phyloP scores from a whole-genome alignment of 139 green algal genomes.

The Closterium sp. region DNA sequence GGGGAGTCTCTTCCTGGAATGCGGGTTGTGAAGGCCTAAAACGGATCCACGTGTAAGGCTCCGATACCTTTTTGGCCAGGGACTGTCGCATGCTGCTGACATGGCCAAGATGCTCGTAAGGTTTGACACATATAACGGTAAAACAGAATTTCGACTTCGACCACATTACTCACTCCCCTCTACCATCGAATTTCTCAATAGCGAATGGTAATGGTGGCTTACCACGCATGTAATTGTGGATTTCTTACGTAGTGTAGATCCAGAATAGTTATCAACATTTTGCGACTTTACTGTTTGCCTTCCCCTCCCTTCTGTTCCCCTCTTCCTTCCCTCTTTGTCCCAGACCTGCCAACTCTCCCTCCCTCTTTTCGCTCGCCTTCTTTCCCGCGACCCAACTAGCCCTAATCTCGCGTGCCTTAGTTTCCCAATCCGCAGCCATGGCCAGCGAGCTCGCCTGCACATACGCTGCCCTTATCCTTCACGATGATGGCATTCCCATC shows the following conservation, averaged over 20 bases:
- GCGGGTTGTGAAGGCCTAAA: background rate
- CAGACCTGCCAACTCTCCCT: background rate
- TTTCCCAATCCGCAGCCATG: constrained; percentile 56
- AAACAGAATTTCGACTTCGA: background rate
- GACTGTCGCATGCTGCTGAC: background rate
- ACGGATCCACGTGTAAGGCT: background rate
- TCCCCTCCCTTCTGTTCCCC: background rate
- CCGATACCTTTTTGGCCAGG: background rate
- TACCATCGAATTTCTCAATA: background rate
- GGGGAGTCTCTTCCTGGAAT: background rate
- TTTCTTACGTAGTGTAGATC: background rate
- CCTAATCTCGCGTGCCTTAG: background rate
- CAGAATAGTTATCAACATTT: background rate
- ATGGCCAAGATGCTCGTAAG: background rate
- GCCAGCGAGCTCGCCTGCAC: constrained; percentile 88
- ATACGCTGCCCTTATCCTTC: constrained; percentile 93
- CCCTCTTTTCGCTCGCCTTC: background rate
- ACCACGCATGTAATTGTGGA: background rate
- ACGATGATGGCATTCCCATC: constrained; percentile 93
- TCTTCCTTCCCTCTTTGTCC: background rate
- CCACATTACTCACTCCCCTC: too few species aligned
- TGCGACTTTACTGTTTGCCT: background rate
- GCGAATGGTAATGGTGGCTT: background rate
- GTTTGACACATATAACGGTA: background rate
- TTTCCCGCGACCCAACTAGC: background rate